phyloP scores from a whole-genome alignment of 176 grass and related monocot species.

The Themeda triandra region DNA sequence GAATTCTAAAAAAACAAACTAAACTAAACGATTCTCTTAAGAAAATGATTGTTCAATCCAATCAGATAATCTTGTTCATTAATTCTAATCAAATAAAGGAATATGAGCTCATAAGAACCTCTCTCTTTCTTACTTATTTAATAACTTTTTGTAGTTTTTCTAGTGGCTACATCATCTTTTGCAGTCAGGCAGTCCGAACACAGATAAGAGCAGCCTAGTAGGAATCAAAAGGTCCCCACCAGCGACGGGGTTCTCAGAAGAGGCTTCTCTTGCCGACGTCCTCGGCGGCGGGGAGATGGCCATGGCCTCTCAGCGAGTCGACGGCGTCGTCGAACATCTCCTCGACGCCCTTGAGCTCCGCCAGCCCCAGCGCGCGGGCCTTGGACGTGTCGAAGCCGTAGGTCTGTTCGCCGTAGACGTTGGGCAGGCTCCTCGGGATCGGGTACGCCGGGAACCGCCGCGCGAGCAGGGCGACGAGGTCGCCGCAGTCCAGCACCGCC shows the following conservation, averaged over 20 bases:
- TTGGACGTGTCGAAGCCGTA: constrained; percentile 71
- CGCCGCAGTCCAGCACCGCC: constrained; percentile 48
- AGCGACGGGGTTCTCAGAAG: not conserved
- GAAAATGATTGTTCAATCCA: too few relatives aligned
- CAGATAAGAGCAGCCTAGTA: too few relatives aligned
- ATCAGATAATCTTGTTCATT: too few relatives aligned
- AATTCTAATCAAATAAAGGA: too few relatives aligned
- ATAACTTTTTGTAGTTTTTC: too few relatives aligned
- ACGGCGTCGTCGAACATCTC: constrained; percentile 80
- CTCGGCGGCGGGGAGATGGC: constrained; percentile 29
- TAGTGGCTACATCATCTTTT: too few relatives aligned
- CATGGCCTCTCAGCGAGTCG: constrained; percentile 49
- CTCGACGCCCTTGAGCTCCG: constrained; percentile 56
- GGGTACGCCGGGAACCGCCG: constrained; percentile 62
- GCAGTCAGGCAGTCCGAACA: too few relatives aligned
- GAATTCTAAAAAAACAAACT: too few relatives aligned
- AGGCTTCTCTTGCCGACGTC: not conserved
- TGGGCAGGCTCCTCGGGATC: constrained; percentile 48
- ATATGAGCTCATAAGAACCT: too few relatives aligned
- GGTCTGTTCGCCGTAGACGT: constrained; percentile 42
- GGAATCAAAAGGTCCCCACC: too few relatives aligned
- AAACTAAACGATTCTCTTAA: too few relatives aligned
- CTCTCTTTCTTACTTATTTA: too few relatives aligned
- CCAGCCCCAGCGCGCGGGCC: constrained; percentile 50
- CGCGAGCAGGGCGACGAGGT: constrained; percentile 43